Base-by-base conservation (phyloP, 768 basidiomycete genomes). In the Suillus sp. region DNA sequence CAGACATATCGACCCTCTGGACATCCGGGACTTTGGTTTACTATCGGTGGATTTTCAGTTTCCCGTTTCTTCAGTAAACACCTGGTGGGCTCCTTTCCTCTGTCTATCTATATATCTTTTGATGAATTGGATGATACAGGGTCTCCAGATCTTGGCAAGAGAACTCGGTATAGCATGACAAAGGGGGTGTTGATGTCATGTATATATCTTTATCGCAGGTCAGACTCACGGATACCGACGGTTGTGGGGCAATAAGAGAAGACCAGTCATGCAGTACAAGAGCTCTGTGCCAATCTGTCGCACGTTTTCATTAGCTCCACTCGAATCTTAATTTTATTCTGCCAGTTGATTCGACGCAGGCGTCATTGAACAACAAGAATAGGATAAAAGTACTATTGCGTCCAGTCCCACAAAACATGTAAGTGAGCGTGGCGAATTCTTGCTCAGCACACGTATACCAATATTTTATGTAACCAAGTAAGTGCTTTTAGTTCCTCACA, bases 281-380 rank as follows among this genome's bases (percentile, higher is more conserved):
- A 5, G 74, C 70, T 91, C 90, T 16, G 92, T 16, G 92, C 94
- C 94, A 69, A 96, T 96, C 75, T 95, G 91, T 59, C 85, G 84
- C n/a, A 93, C 94, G 76, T 91, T 89, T 75, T 95, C 93, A 50
- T 83, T 81, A 34, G 32, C 32, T 34, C 32, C 32, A 34, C 32
- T 7, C 8, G n/a, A 34, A 34, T 34, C 32, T 8, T 34, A 5
- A 34, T 34, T 8, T 34, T 34, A 34, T 34, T 34, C 32, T 34
- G 32, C 32, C 32, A 34, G 32, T 8, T 34, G 6, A 1, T 8
- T 34, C 32, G 32, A 34, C 32, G 8, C 32, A 34, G 1, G 32
- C 32, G 32, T 1, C 32, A 7, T 34, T 34, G 32, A 34, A 34
- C 6, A 34, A 34, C 4, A 7, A 34, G 8, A 34, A 34, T 34